These are phyloP conservation scores for Asterella californica DNA, from an alignment of 225 moss, liverwort and hornwort genomes.

Conservation along the genomic window DNA sequence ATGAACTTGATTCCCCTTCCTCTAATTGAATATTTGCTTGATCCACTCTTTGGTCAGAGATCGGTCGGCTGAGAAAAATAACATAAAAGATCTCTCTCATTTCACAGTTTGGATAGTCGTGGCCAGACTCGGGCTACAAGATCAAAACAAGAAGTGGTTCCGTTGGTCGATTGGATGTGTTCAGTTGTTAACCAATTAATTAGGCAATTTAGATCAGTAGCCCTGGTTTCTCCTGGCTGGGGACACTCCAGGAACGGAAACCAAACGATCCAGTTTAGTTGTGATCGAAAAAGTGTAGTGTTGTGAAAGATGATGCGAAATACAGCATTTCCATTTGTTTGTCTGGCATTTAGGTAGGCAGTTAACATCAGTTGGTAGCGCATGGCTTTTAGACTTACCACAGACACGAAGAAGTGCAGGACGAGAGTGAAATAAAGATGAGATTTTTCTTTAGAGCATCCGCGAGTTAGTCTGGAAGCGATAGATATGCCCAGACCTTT, in stretches of 20 bases:
- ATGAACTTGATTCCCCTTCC: too few species aligned
- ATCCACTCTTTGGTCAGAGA: too few species aligned
- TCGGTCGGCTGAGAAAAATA: too few species aligned
- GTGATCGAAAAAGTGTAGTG: not conserved
- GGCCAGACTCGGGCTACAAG: too few species aligned
- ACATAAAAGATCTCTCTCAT: too few species aligned
- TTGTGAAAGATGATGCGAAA: constrained; percentile 10
- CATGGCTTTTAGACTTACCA: constrained; percentile 16
- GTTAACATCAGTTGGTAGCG: constrained; percentile 16
- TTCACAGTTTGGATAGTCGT: too few species aligned
- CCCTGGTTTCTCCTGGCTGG: not conserved
- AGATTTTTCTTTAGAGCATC: constrained; percentile 20
- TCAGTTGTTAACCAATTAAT: not conserved
- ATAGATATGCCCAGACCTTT: constrained; percentile 21
- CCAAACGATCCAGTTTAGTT: not conserved
- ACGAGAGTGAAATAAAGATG: not conserved
- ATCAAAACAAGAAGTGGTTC: not conserved
- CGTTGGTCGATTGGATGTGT: not conserved
- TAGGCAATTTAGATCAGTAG: not conserved
- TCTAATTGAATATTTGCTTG: too few species aligned
- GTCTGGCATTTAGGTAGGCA: constrained; percentile 18
- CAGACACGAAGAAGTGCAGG: not conserved
- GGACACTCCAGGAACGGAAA: not conserved
- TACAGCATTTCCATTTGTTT: constrained; percentile 15
- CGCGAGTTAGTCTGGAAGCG: constrained; percentile 7